Evolutionary conservation across 805 yeast species (phyloP).

Genomic region (Cyberlindnera euphorbiae): DNA sequence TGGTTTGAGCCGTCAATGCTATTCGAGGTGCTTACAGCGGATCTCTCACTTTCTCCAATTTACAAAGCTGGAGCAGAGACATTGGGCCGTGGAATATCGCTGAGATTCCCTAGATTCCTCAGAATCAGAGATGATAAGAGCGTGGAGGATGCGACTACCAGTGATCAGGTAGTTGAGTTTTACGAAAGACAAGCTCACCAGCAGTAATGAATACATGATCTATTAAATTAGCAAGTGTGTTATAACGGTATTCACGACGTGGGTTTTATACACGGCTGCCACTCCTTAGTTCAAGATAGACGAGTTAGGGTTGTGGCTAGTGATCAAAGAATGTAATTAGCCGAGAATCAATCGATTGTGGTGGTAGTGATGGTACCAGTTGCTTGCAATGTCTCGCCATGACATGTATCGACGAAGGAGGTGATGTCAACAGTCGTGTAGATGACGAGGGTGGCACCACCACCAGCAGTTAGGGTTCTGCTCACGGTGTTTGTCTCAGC

Average conservation of each 20-base stretch:
- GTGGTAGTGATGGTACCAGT: conserved; percentile 1
- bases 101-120: conserved; percentile 84
- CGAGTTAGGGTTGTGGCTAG: no score
- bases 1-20: conserved; percentile 88
- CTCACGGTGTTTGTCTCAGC: conserved; percentile 2
- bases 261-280: no score
- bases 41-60: conserved; percentile 80
- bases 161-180: conserved; percentile 79
- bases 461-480: conserved; percentile 1
- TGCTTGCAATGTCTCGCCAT: conserved; percentile 5
- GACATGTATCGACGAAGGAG: conserved; percentile 11
- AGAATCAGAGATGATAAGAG: conserved; percentile 82
- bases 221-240: no score
- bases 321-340: no score
- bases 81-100: conserved; percentile 77
- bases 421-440: conserved; percentile 8
- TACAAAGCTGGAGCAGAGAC: conserved; percentile 78
- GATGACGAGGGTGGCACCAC: conserved; percentile 1
- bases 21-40: conserved; percentile 91
- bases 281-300: no score
- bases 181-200: conserved; percentile 59
- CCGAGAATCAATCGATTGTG: conserved; percentile 1
- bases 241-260: no score
- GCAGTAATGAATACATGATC: conserved; percentile 2
- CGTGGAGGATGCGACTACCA: conserved; percentile 80